Percentiles rank a stretch among this genome's conserved stretches.
phyloP scores from a whole-genome alignment of 495 filamentous ascomycete species.

The Barbatosphaeria neglecta region DNA sequence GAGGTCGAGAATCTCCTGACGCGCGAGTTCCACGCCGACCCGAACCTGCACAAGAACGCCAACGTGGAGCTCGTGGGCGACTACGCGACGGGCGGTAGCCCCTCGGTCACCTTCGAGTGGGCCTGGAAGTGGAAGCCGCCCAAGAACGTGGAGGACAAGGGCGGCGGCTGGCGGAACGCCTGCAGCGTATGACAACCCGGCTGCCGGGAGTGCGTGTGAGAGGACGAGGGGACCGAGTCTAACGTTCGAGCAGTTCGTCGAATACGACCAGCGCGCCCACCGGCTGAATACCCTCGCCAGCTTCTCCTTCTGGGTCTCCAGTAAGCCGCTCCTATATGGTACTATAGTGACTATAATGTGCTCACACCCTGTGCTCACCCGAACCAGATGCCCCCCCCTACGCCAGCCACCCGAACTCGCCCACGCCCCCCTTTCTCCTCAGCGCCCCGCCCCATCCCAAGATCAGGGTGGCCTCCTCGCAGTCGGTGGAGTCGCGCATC shows the following conservation, averaged over 20 bases:
- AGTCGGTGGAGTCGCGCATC: slow-evolving; percentile 66
- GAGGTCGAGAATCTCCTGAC: slow-evolving; percentile 91
- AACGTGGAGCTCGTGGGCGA: slow-evolving; percentile 90
- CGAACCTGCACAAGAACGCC: slow-evolving; percentile 92
- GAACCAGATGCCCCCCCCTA: slow-evolving; percentile 20
- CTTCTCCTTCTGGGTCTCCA: slow-evolving; percentile 93
- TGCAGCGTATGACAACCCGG: slow-evolving; percentile 53
- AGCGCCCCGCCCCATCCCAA: slow-evolving; percentile 63
- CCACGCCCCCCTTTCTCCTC: slow-evolving; percentile 59
- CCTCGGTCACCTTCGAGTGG: slow-evolving; percentile 87
- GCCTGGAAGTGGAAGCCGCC: slow-evolving; percentile 94
- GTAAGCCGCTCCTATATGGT: slow-evolving; percentile 26
- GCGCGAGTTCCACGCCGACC: slow-evolving; percentile 90
- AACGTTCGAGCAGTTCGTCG: slow-evolving; percentile 55
- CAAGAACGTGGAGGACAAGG: slow-evolving; percentile 68
- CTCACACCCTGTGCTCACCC: background rate
- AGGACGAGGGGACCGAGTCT: slow-evolving; percentile 12
- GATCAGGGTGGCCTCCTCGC: slow-evolving; percentile 68
- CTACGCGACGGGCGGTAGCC: slow-evolving; percentile 65
- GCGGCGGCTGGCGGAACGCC: slow-evolving; percentile 85
- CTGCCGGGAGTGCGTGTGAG: background rate
- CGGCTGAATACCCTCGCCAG: slow-evolving; percentile 74
- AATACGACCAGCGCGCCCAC: slow-evolving; percentile 91
- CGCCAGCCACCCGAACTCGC: slow-evolving; percentile 36
- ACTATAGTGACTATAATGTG: background rate